These are phyloP conservation scores for Suhomyces emberorum DNA, from an alignment of 805 yeast genomes.

Conservation along the genomic window DNA sequence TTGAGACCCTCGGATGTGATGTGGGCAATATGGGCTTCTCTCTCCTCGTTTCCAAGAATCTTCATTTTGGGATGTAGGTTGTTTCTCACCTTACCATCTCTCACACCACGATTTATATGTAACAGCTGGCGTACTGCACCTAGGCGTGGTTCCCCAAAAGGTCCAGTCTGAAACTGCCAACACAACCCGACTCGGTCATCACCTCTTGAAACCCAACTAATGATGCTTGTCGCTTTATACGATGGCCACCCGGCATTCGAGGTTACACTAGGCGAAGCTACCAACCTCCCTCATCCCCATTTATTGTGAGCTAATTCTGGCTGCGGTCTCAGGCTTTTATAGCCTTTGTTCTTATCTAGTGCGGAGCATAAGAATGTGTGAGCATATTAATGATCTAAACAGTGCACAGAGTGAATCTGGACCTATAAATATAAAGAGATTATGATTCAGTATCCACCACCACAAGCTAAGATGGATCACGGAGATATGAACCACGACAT, in stretches of 20 bases:
- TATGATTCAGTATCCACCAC: background rate
- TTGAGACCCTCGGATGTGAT: slow-evolving; percentile 35
- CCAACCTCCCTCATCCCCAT: background rate
- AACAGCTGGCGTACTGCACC: too few relatives aligned
- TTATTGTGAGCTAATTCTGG: background rate
- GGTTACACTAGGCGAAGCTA: background rate
- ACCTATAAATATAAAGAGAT: too few relatives aligned
- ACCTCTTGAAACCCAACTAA: too few relatives aligned
- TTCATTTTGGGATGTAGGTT: slow-evolving; percentile 28
- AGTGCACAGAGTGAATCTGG: background rate
- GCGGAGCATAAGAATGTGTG: background rate
- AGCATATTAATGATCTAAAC: background rate
- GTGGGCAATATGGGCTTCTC: slow-evolving; percentile 36
- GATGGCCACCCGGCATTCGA: background rate
- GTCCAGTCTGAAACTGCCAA: too few relatives aligned
- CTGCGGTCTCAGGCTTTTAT: too few relatives aligned
- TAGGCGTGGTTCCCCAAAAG: too few relatives aligned
- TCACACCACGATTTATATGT: too few relatives aligned
- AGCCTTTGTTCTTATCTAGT: background rate
- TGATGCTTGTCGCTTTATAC: too few relatives aligned
- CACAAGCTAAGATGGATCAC: slow-evolving; percentile 14
- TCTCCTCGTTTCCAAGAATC: slow-evolving; percentile 35
- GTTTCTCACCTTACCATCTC: too few relatives aligned
- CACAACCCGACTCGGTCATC: too few relatives aligned
- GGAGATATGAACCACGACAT: slow-evolving; percentile 9